Evolutionary conservation across 2,329 filamentous ascomycete genomes (phyloP).

Genomic region (Cladosporium cucumerinum): DNA sequence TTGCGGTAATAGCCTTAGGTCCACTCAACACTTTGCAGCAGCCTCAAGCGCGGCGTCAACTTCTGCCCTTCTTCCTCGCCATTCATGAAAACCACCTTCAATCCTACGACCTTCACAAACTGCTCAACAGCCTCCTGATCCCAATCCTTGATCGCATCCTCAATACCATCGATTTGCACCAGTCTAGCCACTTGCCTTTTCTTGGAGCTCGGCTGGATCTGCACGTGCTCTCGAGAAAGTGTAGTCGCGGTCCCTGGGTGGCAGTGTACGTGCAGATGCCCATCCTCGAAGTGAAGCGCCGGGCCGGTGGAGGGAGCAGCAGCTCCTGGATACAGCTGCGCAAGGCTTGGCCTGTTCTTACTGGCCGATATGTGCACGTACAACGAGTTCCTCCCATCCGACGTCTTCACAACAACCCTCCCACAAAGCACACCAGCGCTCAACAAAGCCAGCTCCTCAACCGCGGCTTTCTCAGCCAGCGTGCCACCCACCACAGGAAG

Average conservation of each 20-base stretch:
- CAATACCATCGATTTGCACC: slow-evolving; percentile 1
- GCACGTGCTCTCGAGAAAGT: background rate
- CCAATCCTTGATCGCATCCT: slow-evolving; percentile 8
- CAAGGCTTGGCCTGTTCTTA: background rate
- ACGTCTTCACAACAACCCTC: background rate
- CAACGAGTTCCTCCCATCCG: background rate
- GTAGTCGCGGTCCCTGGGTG: background rate
- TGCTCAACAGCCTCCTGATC: background rate
- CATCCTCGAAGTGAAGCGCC: background rate
- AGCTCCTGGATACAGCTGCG: background rate
- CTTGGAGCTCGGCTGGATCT: background rate
- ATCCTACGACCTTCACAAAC: background rate
- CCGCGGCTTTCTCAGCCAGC: background rate
- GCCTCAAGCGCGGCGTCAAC: slow-evolving; percentile 7
- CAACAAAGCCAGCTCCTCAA: background rate
- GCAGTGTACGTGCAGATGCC: background rate
- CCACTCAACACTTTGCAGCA: slow-evolving; percentile 6
- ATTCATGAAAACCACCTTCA: background rate
- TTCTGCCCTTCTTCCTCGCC: background rate
- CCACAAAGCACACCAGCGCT: background rate
- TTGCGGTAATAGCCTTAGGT: background rate
- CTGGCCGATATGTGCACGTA: background rate
- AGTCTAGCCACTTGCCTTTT: background rate
- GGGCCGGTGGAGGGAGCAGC: background rate
- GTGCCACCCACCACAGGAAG: background rate